Percentiles rank a stretch among this genome's conserved stretches.
These are phyloP conservation scores for Diaporthe vaccinii DNA, from an alignment of 2,329 filamentous ascomycete genomes.

Conservation along the genomic window DNA sequence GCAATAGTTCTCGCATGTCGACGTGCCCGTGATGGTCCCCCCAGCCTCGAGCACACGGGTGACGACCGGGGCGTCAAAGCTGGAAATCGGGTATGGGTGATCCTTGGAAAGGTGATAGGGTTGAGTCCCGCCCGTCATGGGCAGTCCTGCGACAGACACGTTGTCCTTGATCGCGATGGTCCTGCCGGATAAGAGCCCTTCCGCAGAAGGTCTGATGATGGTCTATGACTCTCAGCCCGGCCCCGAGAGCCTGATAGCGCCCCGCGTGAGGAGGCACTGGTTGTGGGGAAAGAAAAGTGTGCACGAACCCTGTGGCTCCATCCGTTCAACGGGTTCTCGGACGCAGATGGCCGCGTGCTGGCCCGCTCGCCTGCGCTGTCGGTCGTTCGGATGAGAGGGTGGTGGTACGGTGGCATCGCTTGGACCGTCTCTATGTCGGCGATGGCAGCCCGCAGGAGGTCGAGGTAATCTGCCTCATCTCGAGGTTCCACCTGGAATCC, in stretches of 20 bases:
- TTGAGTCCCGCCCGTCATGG: slow-evolving; percentile 42
- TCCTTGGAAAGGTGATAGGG: slow-evolving; percentile 39
- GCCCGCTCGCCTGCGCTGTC: slow-evolving; percentile 5
- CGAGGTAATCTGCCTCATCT: slow-evolving; percentile 37
- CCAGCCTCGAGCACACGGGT: slow-evolving; percentile 41
- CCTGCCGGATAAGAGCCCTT: slow-evolving; percentile 38
- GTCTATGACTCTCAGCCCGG: slow-evolving; percentile 26
- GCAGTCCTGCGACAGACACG: slow-evolving; percentile 42
- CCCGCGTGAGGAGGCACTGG: neutral
- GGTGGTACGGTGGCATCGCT: slow-evolving; percentile 31
- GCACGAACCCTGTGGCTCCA: slow-evolving; percentile 38
- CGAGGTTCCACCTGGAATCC: slow-evolving; percentile 35
- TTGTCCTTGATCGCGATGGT: slow-evolving; percentile 44
- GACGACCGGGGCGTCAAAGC: slow-evolving; percentile 42
- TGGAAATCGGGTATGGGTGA: slow-evolving; percentile 39
- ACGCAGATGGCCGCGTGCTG: slow-evolving; percentile 21
- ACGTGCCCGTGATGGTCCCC: slow-evolving; percentile 40
- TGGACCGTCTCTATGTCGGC: slow-evolving; percentile 36
- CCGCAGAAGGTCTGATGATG: slow-evolving; percentile 25
- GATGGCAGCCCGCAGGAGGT: slow-evolving; percentile 31
- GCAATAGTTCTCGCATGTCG: slow-evolving; percentile 45
- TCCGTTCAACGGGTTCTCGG: slow-evolving; percentile 36
- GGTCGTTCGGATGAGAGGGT: slow-evolving; percentile 19
- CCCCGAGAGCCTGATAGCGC: neutral
- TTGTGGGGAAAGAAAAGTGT: neutral